phyloP scores from a whole-genome alignment of 176 grass and related monocot species.

The Triticum turgidum region DNA sequence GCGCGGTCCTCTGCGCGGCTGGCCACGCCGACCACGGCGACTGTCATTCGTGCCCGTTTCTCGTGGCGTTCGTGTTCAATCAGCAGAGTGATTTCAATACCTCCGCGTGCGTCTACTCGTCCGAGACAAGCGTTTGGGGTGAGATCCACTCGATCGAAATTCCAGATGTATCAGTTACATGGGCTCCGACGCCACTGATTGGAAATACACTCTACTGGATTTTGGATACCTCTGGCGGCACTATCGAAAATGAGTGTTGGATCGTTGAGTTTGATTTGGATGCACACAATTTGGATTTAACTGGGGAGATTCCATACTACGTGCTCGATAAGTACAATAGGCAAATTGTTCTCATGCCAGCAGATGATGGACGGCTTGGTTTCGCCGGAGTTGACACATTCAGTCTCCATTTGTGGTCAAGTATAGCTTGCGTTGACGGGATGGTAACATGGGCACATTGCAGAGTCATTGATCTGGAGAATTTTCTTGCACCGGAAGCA shows the following conservation, averaged over 20 bases:
- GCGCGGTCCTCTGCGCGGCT: too few relatives aligned
- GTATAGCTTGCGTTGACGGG: background rate
- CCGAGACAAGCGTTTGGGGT: background rate
- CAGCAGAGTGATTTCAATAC: background rate
- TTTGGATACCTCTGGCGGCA: background rate
- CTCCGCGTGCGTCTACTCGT: background rate
- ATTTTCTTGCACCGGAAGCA: background rate
- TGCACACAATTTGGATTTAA: background rate
- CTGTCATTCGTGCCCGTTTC: too few relatives aligned
- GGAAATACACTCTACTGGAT: background rate
- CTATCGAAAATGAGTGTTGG: too few relatives aligned
- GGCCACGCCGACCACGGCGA: too few relatives aligned
- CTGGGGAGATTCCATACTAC: background rate
- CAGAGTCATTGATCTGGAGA: background rate
- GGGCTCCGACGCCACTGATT: background rate
- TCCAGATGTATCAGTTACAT: background rate
- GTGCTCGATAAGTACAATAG: background rate
- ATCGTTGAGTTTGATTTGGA: background rate
- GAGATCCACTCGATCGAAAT: background rate
- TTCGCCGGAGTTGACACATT: background rate
- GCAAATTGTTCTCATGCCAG: background rate
- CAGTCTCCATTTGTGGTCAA: background rate
- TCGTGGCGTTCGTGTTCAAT: too few relatives aligned
- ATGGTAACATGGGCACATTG: background rate
- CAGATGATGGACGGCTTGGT: background rate